Evolutionary conservation across 176 grass and related monocot genomes (phyloP), one percentile per base, ranked within the genome.

Genomic region (Phyllostachys edulis): DNA sequence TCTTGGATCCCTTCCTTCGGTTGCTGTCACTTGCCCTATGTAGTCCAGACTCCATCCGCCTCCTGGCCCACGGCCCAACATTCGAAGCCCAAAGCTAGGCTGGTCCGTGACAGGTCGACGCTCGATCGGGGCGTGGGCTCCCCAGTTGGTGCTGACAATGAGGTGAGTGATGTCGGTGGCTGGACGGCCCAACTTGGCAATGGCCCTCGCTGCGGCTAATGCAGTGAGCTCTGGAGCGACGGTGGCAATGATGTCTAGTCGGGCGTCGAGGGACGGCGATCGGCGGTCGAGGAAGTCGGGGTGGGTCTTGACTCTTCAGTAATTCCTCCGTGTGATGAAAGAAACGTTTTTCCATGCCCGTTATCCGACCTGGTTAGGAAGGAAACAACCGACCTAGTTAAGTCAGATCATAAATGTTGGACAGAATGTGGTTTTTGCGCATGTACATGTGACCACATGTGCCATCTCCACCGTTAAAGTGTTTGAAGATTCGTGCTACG

Each of bases 81-180:
- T n/a, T n/a, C n/a, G n/a, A n/a, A n/a, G n/a, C n/a, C n/a, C n/a
- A n/a, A n/a, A n/a, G n/a, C n/a, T n/a, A n/a, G n/a, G n/a, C n/a
- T n/a, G n/a, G n/a, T n/a, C n/a, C n/a, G n/a, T n/a, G n/a, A n/a
- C n/a, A n/a, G n/a, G n/a, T 71, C 41, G 5, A 2, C 68, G 40
- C 40, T 26, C 21, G 64, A 21, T 26, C 21, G 64, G 63, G 11
- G 41, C 41, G 0, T 41, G 40, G 41, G 11, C 68, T 0, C 39
- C 21, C 41, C 41, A 15, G 40, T 71, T 71, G 21, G 68, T 71
- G 21, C n/a, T 23, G 40, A 44, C 67, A 21, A 70, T 14, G 67
- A 70, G 67, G 67, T 70, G 40, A 11, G 67, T 70, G 40, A 70
- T 70, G 68, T 71, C 68, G 41, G n/a, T 10, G 68, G 68, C 68